phyloP scores from a whole-genome alignment of 2,329 filamentous ascomycete species.

The Xylariaceae sp. region DNA sequence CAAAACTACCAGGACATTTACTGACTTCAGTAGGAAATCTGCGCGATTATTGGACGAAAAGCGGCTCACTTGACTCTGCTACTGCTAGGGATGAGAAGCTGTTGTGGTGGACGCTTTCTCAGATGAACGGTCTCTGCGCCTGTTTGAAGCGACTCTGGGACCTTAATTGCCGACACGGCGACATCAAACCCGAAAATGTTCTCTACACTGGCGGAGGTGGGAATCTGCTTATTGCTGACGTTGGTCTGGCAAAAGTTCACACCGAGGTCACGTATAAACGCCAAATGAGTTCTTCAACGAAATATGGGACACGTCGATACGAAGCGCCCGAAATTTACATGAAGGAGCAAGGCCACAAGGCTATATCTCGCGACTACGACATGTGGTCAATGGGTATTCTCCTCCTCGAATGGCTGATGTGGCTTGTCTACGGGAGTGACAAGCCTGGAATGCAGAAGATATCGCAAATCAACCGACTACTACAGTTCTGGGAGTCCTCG shows the following conservation, averaged over 20 bases:
- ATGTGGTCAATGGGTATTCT: constrained; percentile 18
- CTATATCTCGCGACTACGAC: constrained; percentile 15
- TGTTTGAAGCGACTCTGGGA: constrained; percentile 8
- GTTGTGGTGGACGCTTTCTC: constrained; percentile 5
- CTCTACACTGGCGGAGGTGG: background rate
- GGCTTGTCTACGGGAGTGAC: constrained; percentile 6
- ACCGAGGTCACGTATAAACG: background rate
- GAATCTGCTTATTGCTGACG: constrained; percentile 16
- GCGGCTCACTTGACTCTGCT: background rate
- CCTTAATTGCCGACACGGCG: constrained; percentile 12
- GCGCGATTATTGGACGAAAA: background rate
- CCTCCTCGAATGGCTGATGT: constrained; percentile 12
- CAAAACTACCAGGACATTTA: background rate
- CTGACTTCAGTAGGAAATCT: background rate
- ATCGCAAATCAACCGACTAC: background rate
- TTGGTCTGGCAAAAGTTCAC: constrained; percentile 19
- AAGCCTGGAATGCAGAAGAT: background rate
- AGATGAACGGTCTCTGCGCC: constrained; percentile 11
- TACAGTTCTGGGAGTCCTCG: constrained; percentile 1
- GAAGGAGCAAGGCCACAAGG: background rate
- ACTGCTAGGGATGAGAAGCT: background rate
- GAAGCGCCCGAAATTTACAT: constrained; percentile 12
- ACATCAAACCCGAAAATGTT: constrained; percentile 20
- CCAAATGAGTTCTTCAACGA: background rate
- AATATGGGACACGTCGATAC: constrained; percentile 4